Base-by-base conservation (phyloP, 352 stramenopile species). In the Phytopythium cucurbitacearum region DNA sequence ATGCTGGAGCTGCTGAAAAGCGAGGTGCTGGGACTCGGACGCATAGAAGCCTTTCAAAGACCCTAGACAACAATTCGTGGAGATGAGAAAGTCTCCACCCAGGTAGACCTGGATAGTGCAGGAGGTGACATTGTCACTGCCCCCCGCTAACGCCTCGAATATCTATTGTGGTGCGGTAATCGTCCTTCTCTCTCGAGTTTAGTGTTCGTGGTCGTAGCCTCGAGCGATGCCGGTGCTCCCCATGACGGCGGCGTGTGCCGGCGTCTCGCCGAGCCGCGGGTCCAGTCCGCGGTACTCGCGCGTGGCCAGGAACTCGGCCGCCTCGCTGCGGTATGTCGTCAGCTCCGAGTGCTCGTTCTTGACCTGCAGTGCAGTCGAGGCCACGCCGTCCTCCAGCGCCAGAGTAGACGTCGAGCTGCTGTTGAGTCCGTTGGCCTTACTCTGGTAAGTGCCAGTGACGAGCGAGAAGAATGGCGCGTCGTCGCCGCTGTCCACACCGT, bases 381-480 rank as follows among this genome's bases (percentile, higher is more conserved):
- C 64, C 37, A 64, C 60, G 10, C 35, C 59, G 33, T 46, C 59
- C 32, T 60, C 57, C 10, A 74, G 54, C n/a, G 67, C 56, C 40
- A 65, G 57, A 1, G 55, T 67, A 28, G 60, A 48, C 37, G 28
- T 62, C 32, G n/a, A 39, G 21, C 65, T 34, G 21, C 40, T 32
- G 33, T 48, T 43, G 7, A 32, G 56, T n/a, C 56, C 50, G 16
- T 68, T 52, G 4, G 64, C 67, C 8, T 71, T 66, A 5, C 42
- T 79, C 50, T 76, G 75, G 64, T 94, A 93, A 15, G 76, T 91
- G 40, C 86, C 86, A 1, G 79, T 86, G 1, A 94, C 62, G 9
- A 94, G 59, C 4, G 84, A 94, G 56, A 94, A 96, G 55, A 85
- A 93, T 7, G 87, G 85, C 10, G 82, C 76, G 62, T 96, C 70